Evolutionary conservation across 2,329 filamentous ascomycete genomes (phyloP).

Genomic region (Eurotiales sp.): DNA sequence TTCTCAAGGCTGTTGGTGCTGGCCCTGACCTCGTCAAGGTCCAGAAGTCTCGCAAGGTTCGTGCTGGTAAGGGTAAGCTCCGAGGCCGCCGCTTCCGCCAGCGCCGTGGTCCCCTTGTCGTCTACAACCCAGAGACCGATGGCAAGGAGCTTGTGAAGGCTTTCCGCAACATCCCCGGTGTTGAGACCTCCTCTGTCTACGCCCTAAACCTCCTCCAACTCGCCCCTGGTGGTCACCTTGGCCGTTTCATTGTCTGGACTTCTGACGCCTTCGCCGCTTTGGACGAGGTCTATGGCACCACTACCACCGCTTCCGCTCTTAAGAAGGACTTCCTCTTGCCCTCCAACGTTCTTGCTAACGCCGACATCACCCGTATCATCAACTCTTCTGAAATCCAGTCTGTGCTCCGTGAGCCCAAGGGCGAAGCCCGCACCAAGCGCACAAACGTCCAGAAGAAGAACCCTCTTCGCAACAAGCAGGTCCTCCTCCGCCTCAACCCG

Average conservation of each 20-base stretch:
- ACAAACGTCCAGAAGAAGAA: slow-evolving; percentile 98
- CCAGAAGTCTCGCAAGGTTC: slow-evolving; percentile 92
- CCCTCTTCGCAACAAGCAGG: slow-evolving; percentile 97
- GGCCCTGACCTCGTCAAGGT: slow-evolving; percentile 91
- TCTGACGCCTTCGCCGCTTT: slow-evolving; percentile 95
- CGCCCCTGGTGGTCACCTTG: slow-evolving; percentile 96
- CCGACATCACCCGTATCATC: slow-evolving; percentile 95
- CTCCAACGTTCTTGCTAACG: slow-evolving; percentile 85
- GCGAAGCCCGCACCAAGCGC: slow-evolving; percentile 85
- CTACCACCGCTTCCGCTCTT: slow-evolving; percentile 79
- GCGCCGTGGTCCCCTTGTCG: slow-evolving; percentile 93
- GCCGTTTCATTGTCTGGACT: slow-evolving; percentile 98
- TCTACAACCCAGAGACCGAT: slow-evolving; percentile 94
- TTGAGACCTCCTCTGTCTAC: slow-evolving; percentile 93
- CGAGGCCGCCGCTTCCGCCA: slow-evolving; percentile 94
- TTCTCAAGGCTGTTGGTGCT: slow-evolving; percentile 89
- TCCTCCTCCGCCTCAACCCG: slow-evolving; percentile 96
- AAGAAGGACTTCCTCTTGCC: slow-evolving; percentile 99
- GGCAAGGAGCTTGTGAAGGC: slow-evolving; percentile 89
- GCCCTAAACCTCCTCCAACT: slow-evolving; percentile 98
- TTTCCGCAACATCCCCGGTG: slow-evolving; percentile 98
- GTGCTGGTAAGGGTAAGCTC: slow-evolving; percentile 98
- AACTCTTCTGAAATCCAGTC: slow-evolving; percentile 98
- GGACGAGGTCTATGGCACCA: slow-evolving; percentile 94
- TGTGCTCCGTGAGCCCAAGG: slow-evolving; percentile 88